Percentiles rank a stretch among this genome's conserved stretches.
These are phyloP conservation scores for Aeschynomene evenia DNA, from an alignment of 306 rosid genomes.

Conservation along the genomic window DNA sequence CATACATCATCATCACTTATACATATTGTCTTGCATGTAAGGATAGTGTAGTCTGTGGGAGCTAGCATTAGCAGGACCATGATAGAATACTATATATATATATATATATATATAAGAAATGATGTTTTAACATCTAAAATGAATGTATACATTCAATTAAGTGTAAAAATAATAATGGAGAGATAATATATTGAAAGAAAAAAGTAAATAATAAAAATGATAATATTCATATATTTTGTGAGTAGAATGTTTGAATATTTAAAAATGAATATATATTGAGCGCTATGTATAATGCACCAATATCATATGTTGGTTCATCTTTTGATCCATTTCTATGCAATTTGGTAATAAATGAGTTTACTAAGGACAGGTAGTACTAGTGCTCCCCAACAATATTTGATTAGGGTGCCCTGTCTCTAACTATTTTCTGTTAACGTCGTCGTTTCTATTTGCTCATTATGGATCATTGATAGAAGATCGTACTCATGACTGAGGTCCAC, in stretches of 20 bases:
- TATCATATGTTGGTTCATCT: too few relatives aligned
- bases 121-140: too few relatives aligned
- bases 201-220: too few relatives aligned
- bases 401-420: background rate
- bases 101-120: too few relatives aligned
- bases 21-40: background rate
- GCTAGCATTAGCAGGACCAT: background rate
- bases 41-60: background rate
- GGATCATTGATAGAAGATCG: background rate
- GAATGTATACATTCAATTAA: too few relatives aligned
- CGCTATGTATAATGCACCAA: too few relatives aligned
- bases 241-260: too few relatives aligned
- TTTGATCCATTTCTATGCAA: background rate
- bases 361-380: background rate
- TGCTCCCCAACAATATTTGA: background rate
- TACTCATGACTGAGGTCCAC: background rate
- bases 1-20: background rate
- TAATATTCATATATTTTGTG: too few relatives aligned
- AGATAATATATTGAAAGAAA: too few relatives aligned
- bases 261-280: too few relatives aligned
- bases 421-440: background rate
- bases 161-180: too few relatives aligned
- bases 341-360: background rate
- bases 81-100: too few relatives aligned
- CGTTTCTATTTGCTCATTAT: background rate